phyloP scores from a whole-genome alignment of 345 rosid species.

The Gossypium australe region DNA sequence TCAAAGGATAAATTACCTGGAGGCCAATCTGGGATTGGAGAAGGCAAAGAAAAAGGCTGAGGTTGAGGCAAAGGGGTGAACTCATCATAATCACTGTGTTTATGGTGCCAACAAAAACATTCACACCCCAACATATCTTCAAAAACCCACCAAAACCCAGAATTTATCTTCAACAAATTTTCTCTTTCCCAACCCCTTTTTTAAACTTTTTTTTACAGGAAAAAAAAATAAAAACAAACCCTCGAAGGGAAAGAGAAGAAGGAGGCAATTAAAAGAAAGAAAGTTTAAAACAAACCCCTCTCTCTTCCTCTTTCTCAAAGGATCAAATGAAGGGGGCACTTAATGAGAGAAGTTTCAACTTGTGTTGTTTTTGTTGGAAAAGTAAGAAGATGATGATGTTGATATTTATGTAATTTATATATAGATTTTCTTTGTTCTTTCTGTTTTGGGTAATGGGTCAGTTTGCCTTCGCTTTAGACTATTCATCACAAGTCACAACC shows the following conservation, averaged over 20 bases:
- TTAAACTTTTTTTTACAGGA: not conserved
- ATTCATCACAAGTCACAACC: not conserved
- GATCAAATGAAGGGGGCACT: not conserved
- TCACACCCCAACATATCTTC: conserved; percentile 58
- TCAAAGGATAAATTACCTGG: conserved; percentile 35
- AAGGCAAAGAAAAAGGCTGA: conserved; percentile 51
- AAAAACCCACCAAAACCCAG: conserved; percentile 21
- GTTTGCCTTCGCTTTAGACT: not conserved
- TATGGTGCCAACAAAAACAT: conserved; percentile 45
- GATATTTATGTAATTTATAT: not conserved
- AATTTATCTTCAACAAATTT: conserved; percentile 11
- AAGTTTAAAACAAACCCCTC: not conserved
- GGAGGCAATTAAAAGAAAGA: not conserved
- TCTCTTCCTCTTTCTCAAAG: conserved; percentile 11
- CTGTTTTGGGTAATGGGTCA: not conserved
- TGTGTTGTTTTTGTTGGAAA: not conserved
- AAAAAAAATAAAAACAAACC: not conserved
- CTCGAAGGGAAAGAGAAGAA: not conserved
- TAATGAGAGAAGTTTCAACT: not conserved
- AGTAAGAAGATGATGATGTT: not conserved
- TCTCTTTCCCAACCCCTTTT: conserved; percentile 11
- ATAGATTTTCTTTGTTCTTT: not conserved
- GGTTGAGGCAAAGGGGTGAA: conserved; percentile 8
- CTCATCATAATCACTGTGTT: conserved; percentile 18
- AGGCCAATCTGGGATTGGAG: conserved; percentile 68